Base-by-base conservation (phyloP, 352 stramenopile genomes). In the Globisporangium okanoganense region DNA sequence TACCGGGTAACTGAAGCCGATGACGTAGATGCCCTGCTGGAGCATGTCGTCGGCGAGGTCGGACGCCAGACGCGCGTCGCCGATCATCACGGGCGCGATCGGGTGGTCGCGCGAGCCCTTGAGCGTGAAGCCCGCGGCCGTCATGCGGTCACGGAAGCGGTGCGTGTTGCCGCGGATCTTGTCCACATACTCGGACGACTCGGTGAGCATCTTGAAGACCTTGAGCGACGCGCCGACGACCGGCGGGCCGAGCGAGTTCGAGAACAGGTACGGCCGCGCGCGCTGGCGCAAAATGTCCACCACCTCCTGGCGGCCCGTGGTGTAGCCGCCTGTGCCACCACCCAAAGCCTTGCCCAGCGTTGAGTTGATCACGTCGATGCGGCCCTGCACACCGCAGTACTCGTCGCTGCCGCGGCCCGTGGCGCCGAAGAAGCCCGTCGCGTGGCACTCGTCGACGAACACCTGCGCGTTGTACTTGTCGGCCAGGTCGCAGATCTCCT, bases 361-460 rank as follows among this genome's bases (percentile, higher is more conserved):
- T 60, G 89, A 97, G 82, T 96, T 98, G 72, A 98, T 97, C 25
- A 98, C 83, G 63, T 98, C 92, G 33, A 98, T 85, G 54, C 90
- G 79, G 20, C 90, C 92, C 43, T 87, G 75, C 18, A 98, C 79
- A 13, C 88, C 88, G 62, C 79, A 97, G 71, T 97, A 95, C 66
- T 98, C 90, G 64, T 96, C 87, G 62, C 87, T 98, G 24, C 94
- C 94, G 31, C 94, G 83, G 48, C 94, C 94, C 2, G 92, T 98
- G 9, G 79, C 58, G 50, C 94, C 94, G 61, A 98, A 97, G 65
- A 98, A 97, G 10, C 94, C 94, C 10, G 91, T 97, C 14, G 91
- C 93, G 67, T 98, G 94, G 72, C 89, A 98, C 66, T 98, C 94
- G 65, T 98, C 94, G 51, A 98, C 76, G 56, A 98, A 97, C 18